A percentile compares a stretch with the other conserved stretches of the same genome.
phyloP scores from a whole-genome alignment of 352 stramenopile genomes.

The Globisporangium middletonii region DNA sequence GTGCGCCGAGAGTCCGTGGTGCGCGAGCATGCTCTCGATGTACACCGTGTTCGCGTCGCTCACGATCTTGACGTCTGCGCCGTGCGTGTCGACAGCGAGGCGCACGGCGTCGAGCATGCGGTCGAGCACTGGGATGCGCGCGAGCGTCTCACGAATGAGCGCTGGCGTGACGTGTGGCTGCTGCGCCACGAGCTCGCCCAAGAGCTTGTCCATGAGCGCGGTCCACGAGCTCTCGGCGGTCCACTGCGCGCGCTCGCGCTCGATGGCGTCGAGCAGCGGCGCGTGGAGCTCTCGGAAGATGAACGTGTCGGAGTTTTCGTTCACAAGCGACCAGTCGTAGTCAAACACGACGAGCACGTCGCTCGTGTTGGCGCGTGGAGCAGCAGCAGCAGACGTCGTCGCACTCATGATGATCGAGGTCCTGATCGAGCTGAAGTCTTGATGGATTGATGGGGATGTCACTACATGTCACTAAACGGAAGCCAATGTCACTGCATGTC shows the following conservation, averaged over 20 bases:
- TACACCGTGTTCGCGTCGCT: conserved; percentile 80
- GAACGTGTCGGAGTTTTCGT: conserved; percentile 80
- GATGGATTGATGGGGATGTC: too few relatives aligned
- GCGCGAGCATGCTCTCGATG: conserved; percentile 68
- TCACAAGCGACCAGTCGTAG: conserved; percentile 82
- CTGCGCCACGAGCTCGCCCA: conserved; percentile 31
- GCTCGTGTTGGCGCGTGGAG: too few relatives aligned
- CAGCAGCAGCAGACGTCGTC: too few relatives aligned
- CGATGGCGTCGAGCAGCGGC: conserved; percentile 38
- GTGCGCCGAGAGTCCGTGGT: conserved; percentile 22
- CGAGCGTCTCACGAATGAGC: conserved; percentile 39
- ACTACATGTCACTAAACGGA: too few relatives aligned
- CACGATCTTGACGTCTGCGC: conserved; percentile 54
- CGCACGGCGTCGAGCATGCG: conserved; percentile 67
- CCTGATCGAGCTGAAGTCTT: too few relatives aligned
- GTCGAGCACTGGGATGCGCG: conserved; percentile 45
- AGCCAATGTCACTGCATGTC: too few relatives aligned
- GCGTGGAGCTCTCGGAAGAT: conserved; percentile 66
- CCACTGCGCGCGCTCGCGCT: conserved; percentile 15
- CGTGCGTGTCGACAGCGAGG: conserved; percentile 29
- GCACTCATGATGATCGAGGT: too few relatives aligned
- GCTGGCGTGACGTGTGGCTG: conserved; percentile 27
- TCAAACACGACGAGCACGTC: conserved; percentile 66
- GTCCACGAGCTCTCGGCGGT: conserved; percentile 37
- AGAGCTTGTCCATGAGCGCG: conserved; percentile 61